A percentile compares a stretch with the other conserved stretches of the same genome.
phyloP scores from a whole-genome alignment of 2,329 filamentous ascomycete species.

The Emmonsiellopsis sp. region DNA sequence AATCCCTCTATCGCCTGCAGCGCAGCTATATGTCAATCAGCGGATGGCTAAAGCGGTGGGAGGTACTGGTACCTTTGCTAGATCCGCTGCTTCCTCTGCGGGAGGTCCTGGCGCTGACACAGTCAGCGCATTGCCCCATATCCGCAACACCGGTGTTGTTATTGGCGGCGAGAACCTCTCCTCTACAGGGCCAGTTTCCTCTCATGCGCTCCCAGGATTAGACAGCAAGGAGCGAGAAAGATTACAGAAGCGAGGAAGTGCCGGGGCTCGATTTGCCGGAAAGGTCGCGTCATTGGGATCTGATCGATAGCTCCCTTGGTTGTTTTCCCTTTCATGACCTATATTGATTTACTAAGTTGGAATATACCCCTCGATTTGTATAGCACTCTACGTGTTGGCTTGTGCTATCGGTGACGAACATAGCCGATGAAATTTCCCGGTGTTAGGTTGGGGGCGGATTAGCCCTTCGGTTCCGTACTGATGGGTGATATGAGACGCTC shows the following conservation, averaged over 20 bases:
- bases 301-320: neutral
- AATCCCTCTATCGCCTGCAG: constrained; percentile 72
- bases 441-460: too few species aligned
- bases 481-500: too few species aligned
- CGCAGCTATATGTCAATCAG: constrained; percentile 76
- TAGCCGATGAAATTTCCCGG: too few species aligned
- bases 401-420: too few species aligned
- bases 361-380: too few species aligned
- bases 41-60: constrained; percentile 38
- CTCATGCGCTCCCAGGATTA: constrained; percentile 21
- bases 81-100: neutral
- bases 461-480: too few species aligned
- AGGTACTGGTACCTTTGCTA: neutral
- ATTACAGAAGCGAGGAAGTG: constrained; percentile 70
- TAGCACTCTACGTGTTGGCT: too few species aligned
- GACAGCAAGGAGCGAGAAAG: constrained; percentile 53
- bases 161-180: constrained; percentile 1
- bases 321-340: neutral
- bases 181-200: constrained; percentile 11
- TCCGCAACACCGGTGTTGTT: constrained; percentile 27
- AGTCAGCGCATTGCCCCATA: constrained; percentile 51
- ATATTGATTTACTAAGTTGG: neutral
- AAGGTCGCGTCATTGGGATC: constrained; percentile 34
- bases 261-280: constrained; percentile 57
- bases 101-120: constrained; percentile 42